phyloP scores from a whole-genome alignment of 1,139 yeast genomes.

The Geotrichum restrictum region DNA sequence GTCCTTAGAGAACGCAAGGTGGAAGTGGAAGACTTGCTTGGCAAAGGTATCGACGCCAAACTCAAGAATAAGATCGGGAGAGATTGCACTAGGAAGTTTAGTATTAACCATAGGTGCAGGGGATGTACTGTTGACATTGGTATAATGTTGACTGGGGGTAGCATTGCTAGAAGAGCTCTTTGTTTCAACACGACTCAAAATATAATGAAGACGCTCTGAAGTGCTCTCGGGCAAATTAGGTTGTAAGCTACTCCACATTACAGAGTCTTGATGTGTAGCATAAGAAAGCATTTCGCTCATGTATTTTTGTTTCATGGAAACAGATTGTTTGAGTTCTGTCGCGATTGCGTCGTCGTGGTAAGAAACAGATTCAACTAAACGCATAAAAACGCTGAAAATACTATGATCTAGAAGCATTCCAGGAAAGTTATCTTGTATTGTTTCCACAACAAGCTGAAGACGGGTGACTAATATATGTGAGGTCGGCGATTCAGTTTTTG shows the following conservation, averaged over 20 bases:
- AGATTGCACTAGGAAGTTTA: slow-evolving; percentile 22
- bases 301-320: slow-evolving; percentile 43
- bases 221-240: slow-evolving; percentile 24
- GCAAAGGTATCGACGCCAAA: slow-evolving; percentile 34
- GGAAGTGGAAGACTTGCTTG: slow-evolving; percentile 39
- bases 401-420: slow-evolving; percentile 53
- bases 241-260: slow-evolving; percentile 30
- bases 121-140: slow-evolving; percentile 16
- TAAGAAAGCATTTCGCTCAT: slow-evolving; percentile 40
- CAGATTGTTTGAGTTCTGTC: slow-evolving; percentile 42
- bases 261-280: slow-evolving; percentile 26
- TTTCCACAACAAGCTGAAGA: slow-evolving; percentile 41
- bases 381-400: slow-evolving; percentile 44
- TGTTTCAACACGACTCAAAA: slow-evolving; percentile 1
- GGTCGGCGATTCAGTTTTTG: neutral
- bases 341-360: slow-evolving; percentile 47
- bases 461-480: slow-evolving; percentile 24
- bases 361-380: slow-evolving; percentile 45
- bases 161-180: neutral
- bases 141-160: slow-evolving; percentile 7
- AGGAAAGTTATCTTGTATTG: slow-evolving; percentile 46
- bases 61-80: slow-evolving; percentile 39
- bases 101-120: slow-evolving; percentile 5
- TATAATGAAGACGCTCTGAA: slow-evolving; percentile 16
- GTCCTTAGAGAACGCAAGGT: slow-evolving; percentile 37